Percentiles rank a stretch among this genome's conserved stretches.
phyloP scores from a whole-genome alignment of 495 filamentous ascomycete species.

The Penicillium malachiteum region DNA sequence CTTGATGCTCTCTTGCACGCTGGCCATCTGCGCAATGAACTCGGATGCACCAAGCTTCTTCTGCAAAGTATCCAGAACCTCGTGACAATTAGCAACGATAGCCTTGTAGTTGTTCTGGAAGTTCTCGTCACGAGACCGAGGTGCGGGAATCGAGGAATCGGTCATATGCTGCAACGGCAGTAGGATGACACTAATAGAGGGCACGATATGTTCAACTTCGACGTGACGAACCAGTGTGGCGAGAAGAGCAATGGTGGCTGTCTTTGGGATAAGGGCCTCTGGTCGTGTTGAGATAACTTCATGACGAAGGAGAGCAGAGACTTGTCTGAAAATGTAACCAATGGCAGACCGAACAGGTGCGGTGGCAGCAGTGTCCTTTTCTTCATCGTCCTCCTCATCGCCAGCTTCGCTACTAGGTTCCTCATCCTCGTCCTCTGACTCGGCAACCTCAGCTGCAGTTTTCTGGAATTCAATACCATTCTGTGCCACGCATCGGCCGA shows the following conservation, averaged over 20 bases:
- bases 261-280: slow-evolving; percentile 65
- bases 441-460: slow-evolving; percentile 34
- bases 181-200: slow-evolving; percentile 63
- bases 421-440: slow-evolving; percentile 42
- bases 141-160: slow-evolving; percentile 68
- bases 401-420: slow-evolving; percentile 43
- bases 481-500: slow-evolving; percentile 65
- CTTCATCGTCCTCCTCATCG: slow-evolving; percentile 41
- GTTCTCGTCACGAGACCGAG: slow-evolving; percentile 60
- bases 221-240: slow-evolving; percentile 58
- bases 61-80: slow-evolving; percentile 73
- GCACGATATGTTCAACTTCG: slow-evolving; percentile 53
- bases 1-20: slow-evolving; percentile 65
- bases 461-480: slow-evolving; percentile 56
- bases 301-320: slow-evolving; percentile 73
- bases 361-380: slow-evolving; percentile 16
- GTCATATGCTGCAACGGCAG: slow-evolving; percentile 81
- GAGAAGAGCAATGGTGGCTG: slow-evolving; percentile 71
- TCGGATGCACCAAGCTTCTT: slow-evolving; percentile 77
- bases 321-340: slow-evolving; percentile 69
- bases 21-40: slow-evolving; percentile 67
- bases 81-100: slow-evolving; percentile 65
- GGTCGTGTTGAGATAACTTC: slow-evolving; percentile 66
- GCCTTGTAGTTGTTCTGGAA: slow-evolving; percentile 67
- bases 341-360: slow-evolving; percentile 53